These are phyloP conservation scores for Lagerstroemia speciosa DNA, from an alignment of 345 rosid species.

Conservation along the genomic window DNA sequence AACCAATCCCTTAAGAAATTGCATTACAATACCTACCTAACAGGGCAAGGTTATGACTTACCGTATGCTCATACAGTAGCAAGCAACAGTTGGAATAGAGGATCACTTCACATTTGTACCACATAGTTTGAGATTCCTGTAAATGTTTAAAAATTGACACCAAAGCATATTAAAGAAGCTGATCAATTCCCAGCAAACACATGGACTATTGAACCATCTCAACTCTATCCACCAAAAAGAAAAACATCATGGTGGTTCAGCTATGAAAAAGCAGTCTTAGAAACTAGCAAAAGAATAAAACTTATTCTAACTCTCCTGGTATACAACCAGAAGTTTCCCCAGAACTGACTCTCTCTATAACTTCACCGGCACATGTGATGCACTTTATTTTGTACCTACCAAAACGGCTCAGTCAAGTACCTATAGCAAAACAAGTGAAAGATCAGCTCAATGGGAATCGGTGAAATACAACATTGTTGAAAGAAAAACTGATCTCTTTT, in stretches of 20 bases:
- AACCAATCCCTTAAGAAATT: no score
- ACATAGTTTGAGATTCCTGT: background rate
- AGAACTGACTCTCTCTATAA: background rate
- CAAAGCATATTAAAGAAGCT: background rate
- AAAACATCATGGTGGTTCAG: background rate
- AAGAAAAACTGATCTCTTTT: background rate
- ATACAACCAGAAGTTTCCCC: background rate
- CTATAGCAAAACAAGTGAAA: constrained; percentile 25
- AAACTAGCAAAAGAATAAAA: background rate
- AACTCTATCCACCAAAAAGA: background rate
- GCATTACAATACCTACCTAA: no score
- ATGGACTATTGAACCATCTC: background rate
- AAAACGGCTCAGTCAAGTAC: constrained; percentile 44
- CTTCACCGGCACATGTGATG: constrained; percentile 13
- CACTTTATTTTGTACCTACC: constrained; percentile 22
- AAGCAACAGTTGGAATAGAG: background rate
- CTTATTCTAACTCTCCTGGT: background rate
- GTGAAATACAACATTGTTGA: background rate
- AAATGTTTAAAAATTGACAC: background rate
- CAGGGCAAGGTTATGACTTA: no score
- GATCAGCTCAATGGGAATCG: background rate
- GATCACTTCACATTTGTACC: background rate
- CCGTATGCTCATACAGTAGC: background rate
- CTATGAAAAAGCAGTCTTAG: background rate
- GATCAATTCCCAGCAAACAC: background rate